A percentile compares a stretch with the other conserved stretches of the same genome.
These are phyloP conservation scores for Boletus semigastroideus DNA, from an alignment of 1,284 basidiomycete genomes.

Conservation along the genomic window DNA sequence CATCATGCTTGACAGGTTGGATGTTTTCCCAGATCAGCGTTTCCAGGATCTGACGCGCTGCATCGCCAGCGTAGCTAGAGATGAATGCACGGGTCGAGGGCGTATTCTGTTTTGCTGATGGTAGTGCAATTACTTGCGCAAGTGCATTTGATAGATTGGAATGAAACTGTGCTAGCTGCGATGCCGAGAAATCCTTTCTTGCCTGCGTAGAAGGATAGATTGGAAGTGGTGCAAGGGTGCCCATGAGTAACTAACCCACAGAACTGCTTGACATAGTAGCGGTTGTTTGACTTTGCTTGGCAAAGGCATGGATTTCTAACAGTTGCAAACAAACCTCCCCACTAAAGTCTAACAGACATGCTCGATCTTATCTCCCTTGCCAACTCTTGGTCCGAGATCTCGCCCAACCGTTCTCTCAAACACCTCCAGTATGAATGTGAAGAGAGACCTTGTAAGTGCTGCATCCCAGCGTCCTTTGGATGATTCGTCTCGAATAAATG, in stretches of 20 bases:
- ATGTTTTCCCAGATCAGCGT: conserved; percentile 53
- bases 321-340: conserved; percentile 7
- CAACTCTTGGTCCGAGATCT: conserved; percentile 71
- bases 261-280: neutral
- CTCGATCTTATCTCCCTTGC: conserved; percentile 49
- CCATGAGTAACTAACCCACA: conserved; percentile 11
- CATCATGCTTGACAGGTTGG: conserved; percentile 38
- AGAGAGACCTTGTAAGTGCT: conserved; percentile 78
- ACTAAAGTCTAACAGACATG: conserved; percentile 59
- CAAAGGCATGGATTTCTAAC: conserved; percentile 11
- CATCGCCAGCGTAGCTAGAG: conserved; percentile 55
- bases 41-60: conserved; percentile 50
- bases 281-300: conserved; percentile 10
- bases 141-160: conserved; percentile 49
- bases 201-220: conserved; percentile 53
- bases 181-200: conserved; percentile 51
- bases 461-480: conserved; percentile 95
- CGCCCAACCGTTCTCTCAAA: conserved; percentile 84
- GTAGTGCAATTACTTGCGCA: conserved; percentile 44
- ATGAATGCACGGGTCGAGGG: conserved; percentile 50
- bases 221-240: conserved; percentile 36
- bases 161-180: conserved; percentile 50
- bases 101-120: conserved; percentile 45
- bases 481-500: conserved; percentile 88
- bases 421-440: conserved; percentile 89